These are phyloP conservation scores for Penicillium coffeae DNA, from an alignment of 495 filamentous ascomycete species.

Conservation along the genomic window DNA sequence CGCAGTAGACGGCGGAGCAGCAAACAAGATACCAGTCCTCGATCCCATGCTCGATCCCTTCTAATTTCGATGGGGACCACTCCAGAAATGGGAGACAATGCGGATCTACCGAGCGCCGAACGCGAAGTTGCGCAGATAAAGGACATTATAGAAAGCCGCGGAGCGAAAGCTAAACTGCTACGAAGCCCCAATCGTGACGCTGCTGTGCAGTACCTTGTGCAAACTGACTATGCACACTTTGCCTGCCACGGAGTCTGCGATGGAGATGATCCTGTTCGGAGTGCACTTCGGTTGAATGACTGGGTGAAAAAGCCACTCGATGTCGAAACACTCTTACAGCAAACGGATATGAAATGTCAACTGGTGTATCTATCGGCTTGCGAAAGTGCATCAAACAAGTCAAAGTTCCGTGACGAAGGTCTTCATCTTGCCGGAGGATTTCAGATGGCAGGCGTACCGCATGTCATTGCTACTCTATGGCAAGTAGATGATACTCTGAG, in stretches of 20 bases:
- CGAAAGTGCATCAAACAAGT: background rate
- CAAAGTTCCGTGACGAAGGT: background rate
- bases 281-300: conserved; percentile 16
- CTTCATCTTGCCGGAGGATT: conserved; percentile 1
- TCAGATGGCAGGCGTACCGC: background rate
- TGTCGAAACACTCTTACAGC: background rate
- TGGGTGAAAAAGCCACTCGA: background rate
- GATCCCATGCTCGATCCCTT: background rate
- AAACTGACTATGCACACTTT: conserved; percentile 15
- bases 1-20: background rate
- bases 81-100: conserved; percentile 5
- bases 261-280: conserved; percentile 14
- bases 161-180: conserved; percentile 1
- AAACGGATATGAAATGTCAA: background rate
- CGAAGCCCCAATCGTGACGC: background rate
- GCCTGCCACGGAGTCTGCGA: conserved; percentile 24
- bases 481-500: background rate
- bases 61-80: conserved; percentile 12
- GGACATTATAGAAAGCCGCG: background rate
- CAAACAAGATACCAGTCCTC: background rate
- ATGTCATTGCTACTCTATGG: background rate
- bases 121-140: conserved; percentile 4
- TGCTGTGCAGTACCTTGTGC: background rate
- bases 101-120: conserved; percentile 1
- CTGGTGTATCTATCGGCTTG: background rate